These are phyloP conservation scores for Fusarium hainanense DNA, from an alignment of 2,329 filamentous ascomycete genomes.

Conservation along the genomic window DNA sequence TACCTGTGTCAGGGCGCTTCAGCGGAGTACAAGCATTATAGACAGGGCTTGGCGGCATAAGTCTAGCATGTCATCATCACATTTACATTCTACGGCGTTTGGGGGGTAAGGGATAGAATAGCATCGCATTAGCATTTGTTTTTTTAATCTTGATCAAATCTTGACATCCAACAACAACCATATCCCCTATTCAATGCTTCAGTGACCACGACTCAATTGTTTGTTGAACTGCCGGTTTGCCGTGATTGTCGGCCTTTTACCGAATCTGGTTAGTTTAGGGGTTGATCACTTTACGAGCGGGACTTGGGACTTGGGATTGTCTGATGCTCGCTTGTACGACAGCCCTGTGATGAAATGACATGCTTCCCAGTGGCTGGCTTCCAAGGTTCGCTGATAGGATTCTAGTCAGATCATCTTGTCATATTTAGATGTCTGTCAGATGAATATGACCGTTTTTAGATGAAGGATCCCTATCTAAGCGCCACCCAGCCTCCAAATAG, in stretches of 20 bases:
- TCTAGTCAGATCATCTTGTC: neutral
- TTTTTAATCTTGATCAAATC: neutral
- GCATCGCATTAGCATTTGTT: neutral
- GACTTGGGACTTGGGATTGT: neutral
- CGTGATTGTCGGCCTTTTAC: neutral
- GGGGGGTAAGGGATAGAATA: neutral
- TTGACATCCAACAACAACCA: neutral
- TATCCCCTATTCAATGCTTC: no score
- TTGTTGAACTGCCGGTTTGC: neutral
- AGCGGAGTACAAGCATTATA: slow-evolving; percentile 24
- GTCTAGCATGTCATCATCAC: neutral
- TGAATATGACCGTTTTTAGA: neutral
- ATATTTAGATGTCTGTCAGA: neutral
- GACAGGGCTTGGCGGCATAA: slow-evolving; percentile 28
- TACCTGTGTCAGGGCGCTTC: slow-evolving; percentile 36
- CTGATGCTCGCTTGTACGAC: neutral
- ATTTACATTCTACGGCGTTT: slow-evolving; percentile 15
- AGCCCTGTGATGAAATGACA: neutral
- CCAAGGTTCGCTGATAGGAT: neutral
- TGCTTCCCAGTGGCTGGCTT: neutral
- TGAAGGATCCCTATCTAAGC: neutral
- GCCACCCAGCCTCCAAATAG: neutral
- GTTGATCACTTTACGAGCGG: neutral
- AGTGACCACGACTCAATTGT: no score
- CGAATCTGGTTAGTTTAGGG: neutral